phyloP scores from a whole-genome alignment of 2,329 filamentous ascomycete genomes.

The Ascomycota sp. region DNA sequence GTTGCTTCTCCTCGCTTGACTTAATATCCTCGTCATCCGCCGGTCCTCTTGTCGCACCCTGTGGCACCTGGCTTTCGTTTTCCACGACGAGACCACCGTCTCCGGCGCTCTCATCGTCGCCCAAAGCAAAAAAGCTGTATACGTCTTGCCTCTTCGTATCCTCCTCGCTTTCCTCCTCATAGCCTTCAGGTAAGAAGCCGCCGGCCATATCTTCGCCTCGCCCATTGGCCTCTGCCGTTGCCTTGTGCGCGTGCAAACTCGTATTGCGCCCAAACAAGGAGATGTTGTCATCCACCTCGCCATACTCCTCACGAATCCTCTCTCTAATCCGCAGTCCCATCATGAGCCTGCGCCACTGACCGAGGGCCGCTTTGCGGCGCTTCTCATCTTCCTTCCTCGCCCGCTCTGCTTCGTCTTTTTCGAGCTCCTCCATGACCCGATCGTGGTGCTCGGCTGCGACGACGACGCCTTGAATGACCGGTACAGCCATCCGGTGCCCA shows the following conservation, averaged over 20 bases:
- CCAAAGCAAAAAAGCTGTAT: slow-evolving; percentile 26
- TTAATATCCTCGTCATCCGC: too few species aligned
- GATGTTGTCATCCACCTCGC: slow-evolving; percentile 29
- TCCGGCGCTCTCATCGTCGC: slow-evolving; percentile 19
- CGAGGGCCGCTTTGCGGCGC: slow-evolving; percentile 47
- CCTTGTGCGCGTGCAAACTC: slow-evolving; percentile 3
- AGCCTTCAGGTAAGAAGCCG: slow-evolving; percentile 36
- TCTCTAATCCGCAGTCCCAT: slow-evolving; percentile 68
- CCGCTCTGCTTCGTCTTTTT: slow-evolving; percentile 53
- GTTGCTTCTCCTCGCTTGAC: too few species aligned
- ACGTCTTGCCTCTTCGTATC: slow-evolving; percentile 10
- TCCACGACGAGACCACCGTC: slow-evolving; percentile 14
- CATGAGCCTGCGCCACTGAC: slow-evolving; percentile 67
- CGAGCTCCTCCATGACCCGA: slow-evolving; percentile 54
- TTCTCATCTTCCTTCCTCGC: slow-evolving; percentile 66
- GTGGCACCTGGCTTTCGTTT: not conserved
- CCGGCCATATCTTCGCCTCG: slow-evolving; percentile 32
- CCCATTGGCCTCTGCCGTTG: slow-evolving; percentile 5
- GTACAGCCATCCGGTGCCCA: slow-evolving; percentile 79
- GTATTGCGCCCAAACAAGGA: slow-evolving; percentile 31
- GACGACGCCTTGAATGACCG: slow-evolving; percentile 75
- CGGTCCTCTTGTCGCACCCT: too few species aligned
- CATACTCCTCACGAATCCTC: slow-evolving; percentile 56
- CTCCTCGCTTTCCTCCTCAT: slow-evolving; percentile 23
- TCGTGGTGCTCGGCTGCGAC: slow-evolving; percentile 61